A percentile compares a stretch with the other conserved stretches of the same genome.
phyloP scores from a whole-genome alignment of 352 stramenopile genomes.

The Phytophthora vignae region DNA sequence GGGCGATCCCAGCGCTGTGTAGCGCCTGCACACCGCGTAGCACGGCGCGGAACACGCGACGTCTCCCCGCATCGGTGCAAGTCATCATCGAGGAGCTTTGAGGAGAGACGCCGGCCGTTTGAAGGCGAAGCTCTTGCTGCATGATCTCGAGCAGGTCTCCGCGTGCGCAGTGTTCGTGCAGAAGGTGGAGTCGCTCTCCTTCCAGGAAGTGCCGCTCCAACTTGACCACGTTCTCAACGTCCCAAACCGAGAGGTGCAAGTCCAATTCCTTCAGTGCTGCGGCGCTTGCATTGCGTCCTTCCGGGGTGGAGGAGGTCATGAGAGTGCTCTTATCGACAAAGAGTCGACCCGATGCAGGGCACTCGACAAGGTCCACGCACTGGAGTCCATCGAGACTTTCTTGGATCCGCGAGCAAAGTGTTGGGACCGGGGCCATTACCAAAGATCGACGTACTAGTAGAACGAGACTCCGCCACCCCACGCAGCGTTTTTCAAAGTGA shows the following conservation, averaged over 20 bases:
- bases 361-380: slow-evolving; percentile 68
- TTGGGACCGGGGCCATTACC: slow-evolving; percentile 14
- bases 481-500: slow-evolving; percentile 32
- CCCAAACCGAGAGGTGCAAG: slow-evolving; percentile 58
- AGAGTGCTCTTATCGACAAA: slow-evolving; percentile 75
- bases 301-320: slow-evolving; percentile 33
- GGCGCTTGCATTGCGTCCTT: slow-evolving; percentile 41
- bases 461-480: slow-evolving; percentile 7
- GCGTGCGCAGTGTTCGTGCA: slow-evolving; percentile 71
- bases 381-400: slow-evolving; percentile 42
- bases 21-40: slow-evolving; percentile 89
- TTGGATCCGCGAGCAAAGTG: slow-evolving; percentile 48
- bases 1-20: slow-evolving; percentile 85
- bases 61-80: slow-evolving; percentile 47
- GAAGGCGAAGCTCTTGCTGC: slow-evolving; percentile 54
- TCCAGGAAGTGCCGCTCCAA: slow-evolving; percentile 58
- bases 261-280: slow-evolving; percentile 75
- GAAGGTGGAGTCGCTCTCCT: slow-evolving; percentile 61
- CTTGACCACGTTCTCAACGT: slow-evolving; percentile 52
- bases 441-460: neutral
- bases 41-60: slow-evolving; percentile 70
- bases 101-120: slow-evolving; percentile 44
- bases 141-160: slow-evolving; percentile 71
- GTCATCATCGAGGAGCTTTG: slow-evolving; percentile 41
- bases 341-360: slow-evolving; percentile 20